These are phyloP conservation scores for Tulasnella calospora DNA, from an alignment of 768 basidiomycete genomes.

Conservation along the genomic window DNA sequence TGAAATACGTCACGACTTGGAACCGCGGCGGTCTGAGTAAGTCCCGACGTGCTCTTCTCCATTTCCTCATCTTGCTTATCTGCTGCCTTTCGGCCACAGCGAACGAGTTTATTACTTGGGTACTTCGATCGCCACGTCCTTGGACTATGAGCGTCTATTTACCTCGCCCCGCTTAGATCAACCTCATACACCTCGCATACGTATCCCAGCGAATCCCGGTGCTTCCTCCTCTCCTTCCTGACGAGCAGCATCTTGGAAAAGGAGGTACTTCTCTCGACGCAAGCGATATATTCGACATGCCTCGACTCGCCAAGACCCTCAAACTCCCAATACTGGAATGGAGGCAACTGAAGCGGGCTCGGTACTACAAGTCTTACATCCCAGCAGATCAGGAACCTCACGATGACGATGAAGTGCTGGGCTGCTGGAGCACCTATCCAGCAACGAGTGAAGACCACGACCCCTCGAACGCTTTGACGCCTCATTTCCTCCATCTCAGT, in stretches of 20 bases:
- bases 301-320: background rate
- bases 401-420: background rate
- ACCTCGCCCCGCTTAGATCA: background rate
- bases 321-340: constrained; percentile 19
- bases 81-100: background rate
- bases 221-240: constrained; percentile 29
- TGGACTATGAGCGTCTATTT: background rate
- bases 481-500: background rate
- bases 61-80: background rate
- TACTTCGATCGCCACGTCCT: background rate
- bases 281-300: constrained; percentile 16
- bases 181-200: constrained; percentile 8
- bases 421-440: background rate
- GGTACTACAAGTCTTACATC: background rate
- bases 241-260: constrained; percentile 28
- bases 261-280: background rate
- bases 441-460: background rate
- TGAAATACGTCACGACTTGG: constrained; percentile 10
- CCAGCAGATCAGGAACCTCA: background rate
- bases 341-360: constrained; percentile 13
- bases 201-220: background rate
- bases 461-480: background rate
- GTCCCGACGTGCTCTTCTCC: background rate
- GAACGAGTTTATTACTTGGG: constrained; percentile 10
- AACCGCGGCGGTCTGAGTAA: background rate